Evolutionary conservation across 495 filamentous ascomycete genomes (phyloP).

Genomic region (Penicillium alfredii): DNA sequence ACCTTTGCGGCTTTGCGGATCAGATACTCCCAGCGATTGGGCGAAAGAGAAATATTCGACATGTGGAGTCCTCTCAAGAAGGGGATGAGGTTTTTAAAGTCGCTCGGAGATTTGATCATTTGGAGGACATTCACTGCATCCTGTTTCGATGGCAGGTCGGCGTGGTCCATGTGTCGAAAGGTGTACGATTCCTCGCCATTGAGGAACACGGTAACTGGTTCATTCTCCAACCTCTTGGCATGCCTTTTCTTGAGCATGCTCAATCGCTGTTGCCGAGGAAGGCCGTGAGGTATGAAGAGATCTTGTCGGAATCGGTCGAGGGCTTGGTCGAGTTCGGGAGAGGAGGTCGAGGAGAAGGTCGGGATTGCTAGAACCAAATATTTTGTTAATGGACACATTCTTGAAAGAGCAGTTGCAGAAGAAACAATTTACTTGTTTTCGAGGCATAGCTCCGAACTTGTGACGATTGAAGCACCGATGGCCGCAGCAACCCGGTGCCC

Average conservation of each 20-base stretch:
- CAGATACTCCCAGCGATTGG: slow-evolving; percentile 30
- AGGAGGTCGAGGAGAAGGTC: slow-evolving; percentile 44
- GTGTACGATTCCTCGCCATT: slow-evolving; percentile 49
- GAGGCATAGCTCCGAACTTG: slow-evolving; percentile 32
- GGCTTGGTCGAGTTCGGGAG: slow-evolving; percentile 44
- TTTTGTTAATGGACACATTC: background rate
- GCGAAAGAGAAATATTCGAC: slow-evolving; percentile 30
- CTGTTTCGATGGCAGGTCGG: slow-evolving; percentile 30
- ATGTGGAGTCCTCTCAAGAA: slow-evolving; percentile 53
- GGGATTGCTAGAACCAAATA: slow-evolving; percentile 37
- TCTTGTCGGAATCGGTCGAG: slow-evolving; percentile 53
- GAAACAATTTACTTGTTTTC: slow-evolving; percentile 25
- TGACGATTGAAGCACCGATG: slow-evolving; percentile 24
- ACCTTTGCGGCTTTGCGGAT: slow-evolving; percentile 33
- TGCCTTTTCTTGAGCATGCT: slow-evolving; percentile 49
- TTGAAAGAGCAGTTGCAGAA: background rate
- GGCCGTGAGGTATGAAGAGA: slow-evolving; percentile 58
- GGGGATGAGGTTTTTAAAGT: slow-evolving; percentile 55
- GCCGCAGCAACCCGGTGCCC: slow-evolving; percentile 26
- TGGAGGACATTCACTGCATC: slow-evolving; percentile 24
- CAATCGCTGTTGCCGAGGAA: slow-evolving; percentile 48
- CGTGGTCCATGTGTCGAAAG: slow-evolving; percentile 45
- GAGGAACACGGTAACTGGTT: slow-evolving; percentile 58
- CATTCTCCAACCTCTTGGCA: slow-evolving; percentile 44
- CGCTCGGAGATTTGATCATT: slow-evolving; percentile 50